Evolutionary conservation across 116 monocot species (phyloP), one percentile per base, ranked within the genome.

Genomic region (Dioscorea cayenensis): DNA sequence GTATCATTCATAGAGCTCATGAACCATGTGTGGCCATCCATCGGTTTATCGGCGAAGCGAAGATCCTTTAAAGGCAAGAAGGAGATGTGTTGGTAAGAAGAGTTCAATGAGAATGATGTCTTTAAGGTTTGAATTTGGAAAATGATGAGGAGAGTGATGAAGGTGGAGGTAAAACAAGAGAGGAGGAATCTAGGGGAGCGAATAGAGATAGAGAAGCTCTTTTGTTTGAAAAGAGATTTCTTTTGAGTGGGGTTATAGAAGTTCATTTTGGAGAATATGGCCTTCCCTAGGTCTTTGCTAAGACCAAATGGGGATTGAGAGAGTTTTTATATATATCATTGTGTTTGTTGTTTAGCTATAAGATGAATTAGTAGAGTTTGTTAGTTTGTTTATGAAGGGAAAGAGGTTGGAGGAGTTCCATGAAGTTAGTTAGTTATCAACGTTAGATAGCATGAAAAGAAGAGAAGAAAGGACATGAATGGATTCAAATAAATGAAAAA

Each of bases 1-100:
- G 83, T 85, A 78, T 90, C 88, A 66, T 80, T 78, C 12, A 84
- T 14, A 19, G 80, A 72, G 79, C 88, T 89, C 80, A 89, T 85
- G 85, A 89, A 89, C 88, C 85, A 85, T 21, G 79, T 80, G 60
- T 80, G 66, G 6, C 75, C 85, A 0, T 72, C 73, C 73, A 49
- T 63, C 18, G 77, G 73, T 11, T 68, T 60, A 12, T 60, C 17
- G 28, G 80, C 49, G 43, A 83, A 68, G 14, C 71, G 22, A 13
- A 72, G 37, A 72, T 84, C 82, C 65, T 82, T 84, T 19, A 84
- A 62, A 1, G 84, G 77, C 50, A 76, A 75, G 74, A 84, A 86
- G 51, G 77, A 29, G 79, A 76, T 64, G 29, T 23, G 43, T 66
- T 52, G 21, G 8, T 5, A 19, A 28, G 63, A 29, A 32, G 63